phyloP scores from a whole-genome alignment of 768 basidiomycete species.

The Kockovaella imperatae region DNA sequence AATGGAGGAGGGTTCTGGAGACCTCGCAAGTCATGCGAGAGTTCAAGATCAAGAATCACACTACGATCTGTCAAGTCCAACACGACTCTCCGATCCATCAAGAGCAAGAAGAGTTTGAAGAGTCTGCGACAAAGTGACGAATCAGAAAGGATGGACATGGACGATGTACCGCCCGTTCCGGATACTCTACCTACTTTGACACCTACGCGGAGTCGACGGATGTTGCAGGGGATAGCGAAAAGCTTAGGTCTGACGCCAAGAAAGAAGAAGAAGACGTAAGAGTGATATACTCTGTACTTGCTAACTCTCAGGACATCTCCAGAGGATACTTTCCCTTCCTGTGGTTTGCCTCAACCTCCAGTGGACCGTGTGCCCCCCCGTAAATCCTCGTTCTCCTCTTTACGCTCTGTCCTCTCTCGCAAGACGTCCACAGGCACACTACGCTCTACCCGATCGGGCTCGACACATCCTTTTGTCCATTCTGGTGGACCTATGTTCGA shows the following conservation, averaged over 20 bases:
- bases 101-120: constrained; percentile 2
- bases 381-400: constrained; percentile 27
- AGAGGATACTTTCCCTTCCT: not conserved
- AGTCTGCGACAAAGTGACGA: not conserved
- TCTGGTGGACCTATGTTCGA: constrained; percentile 3
- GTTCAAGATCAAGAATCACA: constrained; percentile 11
- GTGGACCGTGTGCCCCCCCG: constrained; percentile 3
- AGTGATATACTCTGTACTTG: not conserved
- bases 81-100: constrained; percentile 4
- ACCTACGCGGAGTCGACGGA: constrained; percentile 21
- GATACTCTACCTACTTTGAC: constrained; percentile 15
- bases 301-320: not conserved
- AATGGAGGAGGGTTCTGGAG: constrained; percentile 7
- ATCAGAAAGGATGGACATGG: constrained; percentile 10
- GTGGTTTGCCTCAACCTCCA: not conserved
- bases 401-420: constrained; percentile 25
- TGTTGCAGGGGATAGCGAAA: constrained; percentile 25
- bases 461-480: constrained; percentile 7
- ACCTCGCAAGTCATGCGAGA: constrained; percentile 20
- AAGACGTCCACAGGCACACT: constrained; percentile 31
- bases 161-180: constrained; percentile 10
- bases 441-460: constrained; percentile 14
- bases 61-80: constrained; percentile 6
- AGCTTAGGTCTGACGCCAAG: constrained; percentile 30
- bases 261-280: constrained; percentile 27